phyloP scores from a whole-genome alignment of 1,284 basidiomycete genomes.

The Taiwanofungus camphoratus region DNA sequence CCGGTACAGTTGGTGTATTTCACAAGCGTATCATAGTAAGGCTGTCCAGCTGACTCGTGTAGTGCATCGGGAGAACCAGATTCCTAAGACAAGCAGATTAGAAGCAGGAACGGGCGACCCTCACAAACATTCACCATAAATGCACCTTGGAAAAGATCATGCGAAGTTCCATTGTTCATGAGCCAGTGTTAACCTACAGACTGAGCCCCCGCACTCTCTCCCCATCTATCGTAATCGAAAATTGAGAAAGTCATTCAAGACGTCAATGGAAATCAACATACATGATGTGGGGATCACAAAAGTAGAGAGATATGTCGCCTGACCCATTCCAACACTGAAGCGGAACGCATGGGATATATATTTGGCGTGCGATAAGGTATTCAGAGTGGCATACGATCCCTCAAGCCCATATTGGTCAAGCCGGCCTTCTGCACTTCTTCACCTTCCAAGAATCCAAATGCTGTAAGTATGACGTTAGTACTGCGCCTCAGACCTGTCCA shows the following conservation, averaged over 20 bases:
- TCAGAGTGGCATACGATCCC: slow-evolving; percentile 38
- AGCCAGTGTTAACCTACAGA: slow-evolving; percentile 25
- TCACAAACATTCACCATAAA: slow-evolving; percentile 16
- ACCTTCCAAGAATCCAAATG: slow-evolving; percentile 46
- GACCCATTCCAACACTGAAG: slow-evolving; percentile 29
- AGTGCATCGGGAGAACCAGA: slow-evolving; percentile 27
- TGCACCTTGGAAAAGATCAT: slow-evolving; percentile 24
- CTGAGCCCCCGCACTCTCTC: slow-evolving; percentile 34
- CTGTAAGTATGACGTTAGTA: slow-evolving; percentile 14
- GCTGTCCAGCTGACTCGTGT: slow-evolving; percentile 13
- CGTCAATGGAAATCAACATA: not conserved
- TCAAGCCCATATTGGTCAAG: slow-evolving; percentile 48
- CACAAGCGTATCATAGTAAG: slow-evolving; percentile 42
- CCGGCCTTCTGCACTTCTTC: slow-evolving; percentile 44
- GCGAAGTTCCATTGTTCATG: slow-evolving; percentile 20
- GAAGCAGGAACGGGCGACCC: not conserved
- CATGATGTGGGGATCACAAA: slow-evolving; percentile 22
- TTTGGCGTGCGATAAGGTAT: not conserved
- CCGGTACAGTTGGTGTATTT: slow-evolving; percentile 36
- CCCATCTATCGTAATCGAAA: slow-evolving; percentile 23
- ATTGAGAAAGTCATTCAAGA: not conserved
- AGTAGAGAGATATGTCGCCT: slow-evolving; percentile 60
- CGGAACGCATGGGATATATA: slow-evolving; percentile 11
- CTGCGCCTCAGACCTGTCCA: not conserved
- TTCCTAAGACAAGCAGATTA: slow-evolving; percentile 8